Evolutionary conservation across 208 protist genomes (phyloP).

Genomic region (Herpetomonas tarakana): DNA sequence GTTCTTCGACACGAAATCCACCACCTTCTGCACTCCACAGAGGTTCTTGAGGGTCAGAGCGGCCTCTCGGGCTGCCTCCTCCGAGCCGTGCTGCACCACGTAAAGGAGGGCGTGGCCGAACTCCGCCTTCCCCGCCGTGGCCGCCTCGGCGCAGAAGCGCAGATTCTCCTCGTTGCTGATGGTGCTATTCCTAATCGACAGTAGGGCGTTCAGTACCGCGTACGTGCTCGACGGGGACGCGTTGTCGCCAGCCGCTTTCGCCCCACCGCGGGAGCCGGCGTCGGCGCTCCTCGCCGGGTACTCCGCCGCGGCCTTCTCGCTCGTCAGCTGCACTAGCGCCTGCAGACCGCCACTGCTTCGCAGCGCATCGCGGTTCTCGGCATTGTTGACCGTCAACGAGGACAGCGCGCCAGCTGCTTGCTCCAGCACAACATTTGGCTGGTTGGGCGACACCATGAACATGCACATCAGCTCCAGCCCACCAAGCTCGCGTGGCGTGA

Average conservation of each 20-base stretch:
- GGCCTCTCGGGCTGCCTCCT: slow-evolving; percentile 85
- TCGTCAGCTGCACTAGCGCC: slow-evolving; percentile 60
- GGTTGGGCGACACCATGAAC: slow-evolving; percentile 54
- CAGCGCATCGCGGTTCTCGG: slow-evolving; percentile 79
- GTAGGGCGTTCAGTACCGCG: slow-evolving; percentile 74
- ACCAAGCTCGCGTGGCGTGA: slow-evolving; percentile 60
- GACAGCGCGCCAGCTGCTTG: slow-evolving; percentile 87
- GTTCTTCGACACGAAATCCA: slow-evolving; percentile 43
- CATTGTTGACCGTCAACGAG: slow-evolving; percentile 82
- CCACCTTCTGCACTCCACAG: slow-evolving; percentile 36
- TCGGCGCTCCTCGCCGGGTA: slow-evolving; percentile 42
- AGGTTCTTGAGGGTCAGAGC: slow-evolving; percentile 87
- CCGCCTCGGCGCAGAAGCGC: slow-evolving; percentile 33
- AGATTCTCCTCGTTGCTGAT: slow-evolving; percentile 69
- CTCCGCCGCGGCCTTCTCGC: slow-evolving; percentile 50
- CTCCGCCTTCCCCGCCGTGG: slow-evolving; percentile 12
- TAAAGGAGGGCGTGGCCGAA: slow-evolving; percentile 71
- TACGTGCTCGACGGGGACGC: slow-evolving; percentile 42
- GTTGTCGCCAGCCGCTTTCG: slow-evolving; percentile 15
- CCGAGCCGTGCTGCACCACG: slow-evolving; percentile 72
- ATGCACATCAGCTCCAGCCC: slow-evolving; percentile 83
- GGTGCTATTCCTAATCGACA: slow-evolving; percentile 82
- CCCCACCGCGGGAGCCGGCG: slow-evolving; percentile 8
- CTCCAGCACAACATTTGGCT: slow-evolving; percentile 79
- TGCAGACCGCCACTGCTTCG: slow-evolving; percentile 71